These are phyloP conservation scores for Suillus discolor DNA, from an alignment of 768 basidiomycete species.

Conservation along the genomic window DNA sequence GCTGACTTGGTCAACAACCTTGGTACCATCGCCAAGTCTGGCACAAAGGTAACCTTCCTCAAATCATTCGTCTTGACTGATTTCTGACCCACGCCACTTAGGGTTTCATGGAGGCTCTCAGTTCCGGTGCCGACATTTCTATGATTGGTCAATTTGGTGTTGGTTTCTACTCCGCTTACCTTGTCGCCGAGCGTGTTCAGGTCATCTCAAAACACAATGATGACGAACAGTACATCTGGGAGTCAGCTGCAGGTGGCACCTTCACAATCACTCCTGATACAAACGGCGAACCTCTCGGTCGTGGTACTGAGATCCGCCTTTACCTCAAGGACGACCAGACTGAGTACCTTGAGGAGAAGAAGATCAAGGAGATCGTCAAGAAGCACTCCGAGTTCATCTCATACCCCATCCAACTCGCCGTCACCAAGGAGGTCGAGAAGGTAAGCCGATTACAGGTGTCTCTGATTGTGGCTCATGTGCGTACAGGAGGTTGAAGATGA, in stretches of 20 bases:
- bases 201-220: slow-evolving; percentile 99
- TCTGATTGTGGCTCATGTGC: background rate
- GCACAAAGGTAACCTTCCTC: slow-evolving; percentile 68
- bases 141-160: slow-evolving; percentile 99
- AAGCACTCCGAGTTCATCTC: slow-evolving; percentile 99
- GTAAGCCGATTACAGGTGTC: slow-evolving; percentile 43
- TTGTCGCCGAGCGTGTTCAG: slow-evolving; percentile 97
- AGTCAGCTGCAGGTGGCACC: slow-evolving; percentile 99
- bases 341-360: slow-evolving; percentile 99
- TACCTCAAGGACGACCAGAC: slow-evolving; percentile 98
- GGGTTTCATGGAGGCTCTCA: slow-evolving; percentile 99
- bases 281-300: slow-evolving; percentile 86
- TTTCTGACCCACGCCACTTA: slow-evolving; percentile 31
- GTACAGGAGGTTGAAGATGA: slow-evolving; percentile 84
- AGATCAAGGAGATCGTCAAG: slow-evolving; percentile 99
- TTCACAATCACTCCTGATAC: slow-evolving; percentile 98
- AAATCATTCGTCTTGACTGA: background rate
- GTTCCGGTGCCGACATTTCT: slow-evolving; percentile 85
- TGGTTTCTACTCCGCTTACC: slow-evolving; percentile 99
- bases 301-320: slow-evolving; percentile 91
- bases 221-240: slow-evolving; percentile 99
- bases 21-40: slow-evolving; percentile 94
- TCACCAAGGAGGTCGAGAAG: slow-evolving; percentile 99
- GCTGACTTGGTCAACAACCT: slow-evolving; percentile 99
- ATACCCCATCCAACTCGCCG: slow-evolving; percentile 97